Percentiles rank a stretch among this genome's conserved stretches.
Conservation (phyloP, 2,329 filamentous ascomycete genomes). For the Botrytis byssoidea region DNA sequence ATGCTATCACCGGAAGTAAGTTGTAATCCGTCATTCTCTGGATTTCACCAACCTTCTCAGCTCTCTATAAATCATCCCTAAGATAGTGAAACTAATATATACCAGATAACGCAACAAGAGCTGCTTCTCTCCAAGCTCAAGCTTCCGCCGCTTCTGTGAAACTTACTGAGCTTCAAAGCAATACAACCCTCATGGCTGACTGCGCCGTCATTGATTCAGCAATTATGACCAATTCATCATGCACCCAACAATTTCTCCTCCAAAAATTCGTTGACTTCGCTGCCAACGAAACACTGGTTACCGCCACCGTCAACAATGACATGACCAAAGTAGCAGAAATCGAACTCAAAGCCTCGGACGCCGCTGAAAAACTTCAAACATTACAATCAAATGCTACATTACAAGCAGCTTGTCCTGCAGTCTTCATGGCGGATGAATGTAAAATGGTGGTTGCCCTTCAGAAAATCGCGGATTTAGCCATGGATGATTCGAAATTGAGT, state of each 20-base stretch:
- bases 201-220: constrained; percentile 40
- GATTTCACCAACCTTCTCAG: background rate
- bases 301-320: constrained; percentile 22
- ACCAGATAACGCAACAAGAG: constrained; percentile 40
- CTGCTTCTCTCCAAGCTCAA: constrained; percentile 42
- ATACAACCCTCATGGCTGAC: constrained; percentile 41
- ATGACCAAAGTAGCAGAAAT: constrained; percentile 24
- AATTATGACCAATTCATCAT: constrained; percentile 21
- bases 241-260: constrained; percentile 24
- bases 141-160: constrained; percentile 37
- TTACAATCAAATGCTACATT: constrained; percentile 27
- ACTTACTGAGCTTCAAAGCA: constrained; percentile 39
- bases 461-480: constrained; percentile 37
- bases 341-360: constrained; percentile 21
- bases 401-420: constrained; percentile 24
- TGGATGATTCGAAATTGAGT: constrained; percentile 41
- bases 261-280: constrained; percentile 28
- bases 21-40: too few species aligned
- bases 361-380: constrained; percentile 17
- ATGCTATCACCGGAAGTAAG: constrained; percentile 35
- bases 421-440: constrained; percentile 17
- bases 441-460: background rate
- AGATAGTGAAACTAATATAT: background rate
- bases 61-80: background rate
- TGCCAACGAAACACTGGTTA: constrained; percentile 23